phyloP scores from a whole-genome alignment of 768 basidiomycete genomes.

The Tephrocybe sp. region DNA sequence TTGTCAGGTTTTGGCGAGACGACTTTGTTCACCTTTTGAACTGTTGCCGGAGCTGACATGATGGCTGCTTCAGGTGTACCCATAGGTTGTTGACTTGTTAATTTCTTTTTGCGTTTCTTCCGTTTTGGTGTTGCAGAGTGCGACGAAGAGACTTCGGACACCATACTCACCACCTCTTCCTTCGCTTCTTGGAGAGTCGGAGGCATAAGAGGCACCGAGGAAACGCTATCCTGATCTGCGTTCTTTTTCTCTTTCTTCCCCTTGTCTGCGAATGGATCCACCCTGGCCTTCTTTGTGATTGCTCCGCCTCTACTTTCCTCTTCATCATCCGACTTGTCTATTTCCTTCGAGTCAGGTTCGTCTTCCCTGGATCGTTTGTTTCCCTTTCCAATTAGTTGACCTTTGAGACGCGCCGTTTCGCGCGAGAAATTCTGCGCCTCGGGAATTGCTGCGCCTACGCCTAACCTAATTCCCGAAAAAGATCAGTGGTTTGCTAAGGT shows the following conservation, averaged over 20 bases:
- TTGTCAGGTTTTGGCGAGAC: not conserved
- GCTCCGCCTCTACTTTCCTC: conserved; percentile 59
- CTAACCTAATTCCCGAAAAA: conserved; percentile 47
- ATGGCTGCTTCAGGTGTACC: not conserved
- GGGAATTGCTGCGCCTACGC: conserved; percentile 70
- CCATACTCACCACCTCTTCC: conserved; percentile 1
- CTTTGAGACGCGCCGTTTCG: conserved; percentile 64
- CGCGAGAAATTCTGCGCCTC: conserved; percentile 43
- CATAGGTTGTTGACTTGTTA: not conserved
- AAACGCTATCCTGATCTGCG: not conserved
- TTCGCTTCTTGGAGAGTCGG: not conserved
- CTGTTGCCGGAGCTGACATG: not conserved
- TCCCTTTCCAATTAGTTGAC: conserved; percentile 49
- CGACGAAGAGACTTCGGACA: conserved; percentile 5
- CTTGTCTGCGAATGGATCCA: conserved; percentile 55
- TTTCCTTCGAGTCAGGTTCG: conserved; percentile 26
- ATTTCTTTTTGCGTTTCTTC: conserved; percentile 9
- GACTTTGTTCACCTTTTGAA: not conserved
- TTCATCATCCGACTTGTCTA: conserved; percentile 42
- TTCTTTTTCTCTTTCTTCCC: conserved; percentile 41
- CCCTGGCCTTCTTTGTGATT: conserved; percentile 57
- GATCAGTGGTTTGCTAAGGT: no score
- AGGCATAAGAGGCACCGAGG: not conserved
- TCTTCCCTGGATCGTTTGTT: conserved; percentile 49
- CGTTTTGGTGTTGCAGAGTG: conserved; percentile 5